Evolutionary conservation across 352 stramenopile species (phyloP).

Genomic region (Phytopythium vexans): DNA sequence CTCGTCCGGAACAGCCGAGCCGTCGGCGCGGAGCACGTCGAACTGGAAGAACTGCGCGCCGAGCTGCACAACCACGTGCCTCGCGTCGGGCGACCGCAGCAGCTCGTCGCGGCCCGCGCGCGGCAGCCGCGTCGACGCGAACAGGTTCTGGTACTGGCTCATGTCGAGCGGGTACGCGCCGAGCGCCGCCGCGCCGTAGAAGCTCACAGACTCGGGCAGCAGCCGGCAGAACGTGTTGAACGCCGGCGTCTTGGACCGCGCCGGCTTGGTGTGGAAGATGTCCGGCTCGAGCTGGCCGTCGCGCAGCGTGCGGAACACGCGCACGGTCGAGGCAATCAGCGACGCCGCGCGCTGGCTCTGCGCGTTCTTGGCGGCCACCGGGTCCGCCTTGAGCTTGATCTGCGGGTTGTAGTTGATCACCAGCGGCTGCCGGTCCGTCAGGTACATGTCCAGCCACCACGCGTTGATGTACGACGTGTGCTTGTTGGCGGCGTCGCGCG

Average conservation of each 20-base stretch:
- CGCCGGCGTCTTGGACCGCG: slow-evolving; percentile 63
- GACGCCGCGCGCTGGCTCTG: slow-evolving; percentile 81
- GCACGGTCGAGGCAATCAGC: slow-evolving; percentile 82
- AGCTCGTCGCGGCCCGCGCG: slow-evolving; percentile 64
- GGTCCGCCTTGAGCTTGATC: slow-evolving; percentile 87
- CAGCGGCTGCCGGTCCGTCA: slow-evolving; percentile 81
- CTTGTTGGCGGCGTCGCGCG: slow-evolving; percentile 69
- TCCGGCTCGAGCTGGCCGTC: slow-evolving; percentile 83
- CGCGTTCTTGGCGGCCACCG: slow-evolving; percentile 77
- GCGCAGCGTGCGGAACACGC: slow-evolving; percentile 78
- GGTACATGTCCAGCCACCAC: slow-evolving; percentile 93
- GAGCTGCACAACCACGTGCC: slow-evolving; percentile 85
- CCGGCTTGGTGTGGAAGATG: slow-evolving; percentile 88
- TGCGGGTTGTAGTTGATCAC: slow-evolving; percentile 92
- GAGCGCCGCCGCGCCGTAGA: slow-evolving; percentile 84
- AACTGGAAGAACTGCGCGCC: slow-evolving; percentile 86
- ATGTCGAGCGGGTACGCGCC: slow-evolving; percentile 90
- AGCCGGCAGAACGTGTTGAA: slow-evolving; percentile 85
- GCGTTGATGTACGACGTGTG: slow-evolving; percentile 92
- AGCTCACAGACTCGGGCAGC: slow-evolving; percentile 80
- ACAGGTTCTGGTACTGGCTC: slow-evolving; percentile 91
- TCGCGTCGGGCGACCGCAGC: slow-evolving; percentile 49
- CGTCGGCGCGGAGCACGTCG: slow-evolving; percentile 74
- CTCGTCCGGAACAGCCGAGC: slow-evolving; percentile 56
- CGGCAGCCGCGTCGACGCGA: slow-evolving; percentile 78